Evolutionary conservation across 768 basidiomycete genomes (phyloP).

Genomic region (Hericium coralloides): DNA sequence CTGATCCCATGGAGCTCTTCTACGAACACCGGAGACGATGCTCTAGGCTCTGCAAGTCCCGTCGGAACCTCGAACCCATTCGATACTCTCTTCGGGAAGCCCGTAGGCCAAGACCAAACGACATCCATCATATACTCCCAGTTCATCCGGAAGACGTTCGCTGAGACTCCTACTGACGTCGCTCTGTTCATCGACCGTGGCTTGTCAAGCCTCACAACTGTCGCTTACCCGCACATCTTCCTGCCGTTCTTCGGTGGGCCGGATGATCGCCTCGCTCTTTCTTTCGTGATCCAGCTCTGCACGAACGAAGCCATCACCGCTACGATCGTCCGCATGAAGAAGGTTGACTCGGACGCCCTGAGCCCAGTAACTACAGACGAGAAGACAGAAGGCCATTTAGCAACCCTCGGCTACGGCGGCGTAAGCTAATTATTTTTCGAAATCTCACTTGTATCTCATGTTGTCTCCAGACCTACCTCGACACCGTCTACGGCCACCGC

Average conservation of each 20-base stretch:
- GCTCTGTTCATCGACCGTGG: constrained; percentile 82
- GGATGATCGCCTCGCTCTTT: constrained; percentile 82
- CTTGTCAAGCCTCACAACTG: constrained; percentile 22
- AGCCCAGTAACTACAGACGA: constrained; percentile 20
- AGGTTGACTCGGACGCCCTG: constrained; percentile 28
- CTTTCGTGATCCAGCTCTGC: constrained; percentile 76
- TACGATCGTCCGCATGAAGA: constrained; percentile 59
- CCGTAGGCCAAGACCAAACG: constrained; percentile 37
- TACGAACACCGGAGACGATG: constrained; percentile 20
- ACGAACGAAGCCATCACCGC: constrained; percentile 55
- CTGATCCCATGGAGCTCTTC: constrained; percentile 74
- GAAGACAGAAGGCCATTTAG: constrained; percentile 9
- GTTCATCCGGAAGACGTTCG: constrained; percentile 78
- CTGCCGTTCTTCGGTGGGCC: constrained; percentile 92
- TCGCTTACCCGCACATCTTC: constrained; percentile 53
- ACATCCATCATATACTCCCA: constrained; percentile 62
- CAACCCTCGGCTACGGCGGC: constrained; percentile 17
- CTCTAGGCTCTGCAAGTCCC: constrained; percentile 14
- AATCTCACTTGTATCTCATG: constrained; percentile 3
- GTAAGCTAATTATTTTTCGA: constrained; percentile 17
- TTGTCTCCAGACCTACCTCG: constrained; percentile 43
- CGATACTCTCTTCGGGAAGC: constrained; percentile 64
- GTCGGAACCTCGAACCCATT: constrained; percentile 47
- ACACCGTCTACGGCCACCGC: constrained; percentile 63
- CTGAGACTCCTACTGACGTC: constrained; percentile 63